A percentile compares a stretch with the other conserved stretches of the same genome.
phyloP scores from a whole-genome alignment of 2,329 filamentous ascomycete genomes.

The Trichoderma lentiforme region DNA sequence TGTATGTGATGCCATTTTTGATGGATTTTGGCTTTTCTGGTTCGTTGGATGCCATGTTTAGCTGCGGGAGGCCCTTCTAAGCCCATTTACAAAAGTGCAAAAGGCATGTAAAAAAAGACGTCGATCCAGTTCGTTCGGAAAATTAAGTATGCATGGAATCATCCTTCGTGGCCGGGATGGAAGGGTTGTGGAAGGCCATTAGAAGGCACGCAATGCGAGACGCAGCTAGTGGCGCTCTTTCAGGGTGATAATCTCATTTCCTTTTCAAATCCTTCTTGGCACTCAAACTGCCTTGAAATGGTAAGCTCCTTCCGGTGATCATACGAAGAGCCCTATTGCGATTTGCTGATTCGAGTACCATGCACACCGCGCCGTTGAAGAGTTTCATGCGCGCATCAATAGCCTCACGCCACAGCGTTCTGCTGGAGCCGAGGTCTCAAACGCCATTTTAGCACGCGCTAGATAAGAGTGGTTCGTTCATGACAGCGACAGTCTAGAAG shows the following conservation, averaged over 20 bases:
- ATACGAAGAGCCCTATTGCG: neutral
- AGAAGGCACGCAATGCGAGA: neutral
- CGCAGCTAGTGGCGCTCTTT: neutral
- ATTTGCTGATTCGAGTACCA: neutral
- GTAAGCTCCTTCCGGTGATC: neutral
- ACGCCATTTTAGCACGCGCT: neutral
- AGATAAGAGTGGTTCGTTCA: neutral
- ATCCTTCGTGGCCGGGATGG: neutral
- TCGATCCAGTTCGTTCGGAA: neutral
- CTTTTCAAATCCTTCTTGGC: neutral
- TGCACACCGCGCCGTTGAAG: neutral
- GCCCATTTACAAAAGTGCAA: neutral
- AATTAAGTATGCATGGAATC: neutral
- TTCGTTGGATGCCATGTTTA: neutral
- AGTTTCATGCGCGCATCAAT: neutral
- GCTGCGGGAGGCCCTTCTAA: neutral
- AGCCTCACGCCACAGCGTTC: neutral
- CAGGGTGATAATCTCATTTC: neutral
- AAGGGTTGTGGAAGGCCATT: neutral
- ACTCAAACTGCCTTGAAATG: neutral
- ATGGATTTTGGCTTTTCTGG: conserved; percentile 5
- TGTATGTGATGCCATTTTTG: conserved; percentile 10
- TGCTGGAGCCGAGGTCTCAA: neutral
- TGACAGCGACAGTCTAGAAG: neutral
- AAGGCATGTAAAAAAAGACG: neutral